Base-by-base conservation (phyloP, 495 filamentous ascomycete genomes). In the Daldinia grandis region DNA sequence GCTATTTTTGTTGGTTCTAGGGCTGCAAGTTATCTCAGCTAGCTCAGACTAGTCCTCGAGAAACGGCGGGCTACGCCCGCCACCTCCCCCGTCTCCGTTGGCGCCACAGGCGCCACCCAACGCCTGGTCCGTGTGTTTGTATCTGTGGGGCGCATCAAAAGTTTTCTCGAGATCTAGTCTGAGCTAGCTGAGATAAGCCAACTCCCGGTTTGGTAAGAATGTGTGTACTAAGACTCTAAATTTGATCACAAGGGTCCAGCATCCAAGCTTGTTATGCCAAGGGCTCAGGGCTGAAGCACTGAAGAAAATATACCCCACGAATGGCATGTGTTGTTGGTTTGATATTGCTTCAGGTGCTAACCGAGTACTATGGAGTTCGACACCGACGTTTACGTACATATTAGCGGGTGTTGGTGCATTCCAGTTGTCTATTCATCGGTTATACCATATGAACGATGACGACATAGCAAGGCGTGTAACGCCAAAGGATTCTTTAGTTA, bases 211-310 rank as follows among this genome's bases (percentile, higher is more conserved):
- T 10, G 19, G 42, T 47, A 24, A n/a, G n/a, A n/a, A n/a, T n/a
- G n/a, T 42, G 0, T 6, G 5, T 50, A 65, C 62, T 42, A 65
- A 17, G 7, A 25, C n/a, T 14, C 15, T 40, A 19, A 62, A 50
- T 54, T 58, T 37, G 62, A 28, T 58, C 54, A 28, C 40, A n/a
- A 37, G 28, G 24, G 33, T 30, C 25, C 7, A 14, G 40, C 8
- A 12, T 24, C 21, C 12, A 53, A 5, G 49, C 49, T 17, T 47
- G 9, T 24, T 24, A 21, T 21, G 54, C 66, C 66, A 69, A 69
- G 66, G 66, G 27, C 59, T 55, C 35, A 59, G 27, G 59, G 59
- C 66, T 47, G 42, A 47, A 47, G n/a, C 2, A 21, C 42, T 47
- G 42, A 47, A 47, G 42, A 47, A 47, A 51, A 51, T 6, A 24